phyloP scores from a whole-genome alignment of 352 stramenopile species.

The Pythium dissimile region DNA sequence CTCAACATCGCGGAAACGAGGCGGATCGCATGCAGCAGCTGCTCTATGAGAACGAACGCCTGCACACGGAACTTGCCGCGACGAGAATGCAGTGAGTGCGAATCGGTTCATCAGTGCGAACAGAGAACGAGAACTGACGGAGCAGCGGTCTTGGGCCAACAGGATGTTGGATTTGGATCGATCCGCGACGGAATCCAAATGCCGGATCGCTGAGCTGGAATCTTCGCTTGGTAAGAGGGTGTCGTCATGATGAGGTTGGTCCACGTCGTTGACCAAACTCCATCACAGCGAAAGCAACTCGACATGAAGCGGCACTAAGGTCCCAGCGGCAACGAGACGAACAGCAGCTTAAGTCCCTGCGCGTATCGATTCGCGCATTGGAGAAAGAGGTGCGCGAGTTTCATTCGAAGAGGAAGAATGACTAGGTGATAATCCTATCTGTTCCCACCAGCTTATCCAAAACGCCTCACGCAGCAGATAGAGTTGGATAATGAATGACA shows the following conservation, averaged over 20 bases:
- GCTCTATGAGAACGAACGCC: conserved; percentile 26
- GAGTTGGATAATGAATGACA: not conserved
- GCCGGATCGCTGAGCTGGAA: conserved; percentile 17
- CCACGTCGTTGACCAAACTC: no score
- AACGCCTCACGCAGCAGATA: conserved; percentile 12
- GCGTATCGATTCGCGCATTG: conserved; percentile 23
- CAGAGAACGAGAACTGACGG: no score
- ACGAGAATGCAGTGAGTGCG: conserved; percentile 23
- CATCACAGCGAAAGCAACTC: conserved; percentile 2
- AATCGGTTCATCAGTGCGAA: no score
- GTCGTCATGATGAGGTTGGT: no score
- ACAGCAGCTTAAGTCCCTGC: conserved; percentile 27
- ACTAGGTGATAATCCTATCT: no score
- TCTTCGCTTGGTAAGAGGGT: conserved; percentile 16
- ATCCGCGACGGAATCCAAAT: conserved; percentile 1
- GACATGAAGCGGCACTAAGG: not conserved
- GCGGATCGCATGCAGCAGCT: conserved; percentile 12
- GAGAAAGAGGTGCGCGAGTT: conserved; percentile 13
- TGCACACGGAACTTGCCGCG: conserved; percentile 17
- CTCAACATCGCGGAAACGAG: not conserved
- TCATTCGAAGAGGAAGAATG: no score
- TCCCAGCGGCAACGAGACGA: conserved; percentile 17
- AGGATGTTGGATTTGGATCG: conserved; percentile 8
- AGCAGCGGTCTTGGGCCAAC: no score
- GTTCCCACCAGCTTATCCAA: conserved; percentile 9